Conservation (phyloP, 2,329 filamentous ascomycete species). For the Beauveria sp. region DNA sequence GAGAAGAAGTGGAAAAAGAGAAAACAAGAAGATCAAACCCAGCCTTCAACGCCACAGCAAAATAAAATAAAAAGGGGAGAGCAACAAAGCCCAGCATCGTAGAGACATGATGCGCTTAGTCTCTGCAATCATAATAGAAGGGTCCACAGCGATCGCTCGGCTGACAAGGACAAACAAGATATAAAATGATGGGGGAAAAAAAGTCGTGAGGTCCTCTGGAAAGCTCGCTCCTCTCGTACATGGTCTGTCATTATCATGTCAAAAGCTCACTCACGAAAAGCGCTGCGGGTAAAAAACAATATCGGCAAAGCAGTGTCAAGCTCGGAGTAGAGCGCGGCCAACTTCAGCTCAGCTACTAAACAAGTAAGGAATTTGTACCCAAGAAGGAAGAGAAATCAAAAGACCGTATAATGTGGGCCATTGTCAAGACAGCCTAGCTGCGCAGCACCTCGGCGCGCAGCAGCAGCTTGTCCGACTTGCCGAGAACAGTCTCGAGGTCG, state of each 20-base stretch:
- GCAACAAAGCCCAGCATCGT: background rate
- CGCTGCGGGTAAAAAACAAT: background rate
- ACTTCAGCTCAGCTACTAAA: background rate
- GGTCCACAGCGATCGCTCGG: constrained; percentile 3
- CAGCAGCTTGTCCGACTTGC: constrained; percentile 80
- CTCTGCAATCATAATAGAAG: background rate
- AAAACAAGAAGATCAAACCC: constrained; percentile 1
- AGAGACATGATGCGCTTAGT: background rate
- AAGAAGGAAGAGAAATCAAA: constrained; percentile 9
- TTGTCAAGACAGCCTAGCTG: background rate
- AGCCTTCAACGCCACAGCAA: background rate
- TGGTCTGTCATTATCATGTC: background rate
- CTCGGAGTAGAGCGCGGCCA: background rate
- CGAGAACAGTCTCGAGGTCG: constrained; percentile 72
- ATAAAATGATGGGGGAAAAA: background rate
- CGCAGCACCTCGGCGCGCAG: constrained; percentile 53
- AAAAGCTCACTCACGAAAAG: background rate
- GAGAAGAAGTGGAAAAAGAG: background rate
- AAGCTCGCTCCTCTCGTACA: background rate
- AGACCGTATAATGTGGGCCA: background rate
- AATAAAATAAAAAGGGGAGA: background rate
- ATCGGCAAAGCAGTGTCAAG: background rate
- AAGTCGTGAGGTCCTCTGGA: background rate
- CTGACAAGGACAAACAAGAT: background rate
- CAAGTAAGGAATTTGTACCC: constrained; percentile 7